Conservation (phyloP, 116 monocot genomes). For the Posidonia oceanica region DNA sequence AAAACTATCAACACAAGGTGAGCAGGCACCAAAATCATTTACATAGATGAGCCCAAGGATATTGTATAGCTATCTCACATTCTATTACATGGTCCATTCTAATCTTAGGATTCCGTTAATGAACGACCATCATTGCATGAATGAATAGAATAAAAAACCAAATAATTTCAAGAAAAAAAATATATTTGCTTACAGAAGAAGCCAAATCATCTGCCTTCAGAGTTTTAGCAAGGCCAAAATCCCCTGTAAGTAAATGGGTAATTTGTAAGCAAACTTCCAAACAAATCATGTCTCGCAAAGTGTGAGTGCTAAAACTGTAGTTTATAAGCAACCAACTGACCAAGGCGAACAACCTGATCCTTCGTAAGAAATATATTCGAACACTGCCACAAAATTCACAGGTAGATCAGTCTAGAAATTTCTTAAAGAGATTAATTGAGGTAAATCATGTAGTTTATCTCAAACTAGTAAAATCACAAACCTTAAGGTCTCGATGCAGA, state of each 20-base stretch:
- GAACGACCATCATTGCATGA: neutral
- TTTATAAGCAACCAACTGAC: constrained; percentile 36
- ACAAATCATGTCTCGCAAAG: neutral
- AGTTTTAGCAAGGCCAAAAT: constrained; percentile 98
- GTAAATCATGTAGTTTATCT: neutral
- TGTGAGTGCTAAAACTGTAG: neutral
- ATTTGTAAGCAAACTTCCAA: neutral
- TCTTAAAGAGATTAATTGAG: neutral
- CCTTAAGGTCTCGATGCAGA: constrained; percentile 96
- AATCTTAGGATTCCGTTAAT: too few relatives aligned
- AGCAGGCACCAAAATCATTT: too few relatives aligned
- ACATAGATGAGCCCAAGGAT: too few relatives aligned
- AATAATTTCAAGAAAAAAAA: constrained; percentile 6
- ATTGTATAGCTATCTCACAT: too few relatives aligned
- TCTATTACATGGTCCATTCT: too few relatives aligned
- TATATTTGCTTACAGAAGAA: constrained; percentile 66
- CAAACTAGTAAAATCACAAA: constrained; percentile 10
- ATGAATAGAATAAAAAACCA: neutral
- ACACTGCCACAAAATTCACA: constrained; percentile 42
- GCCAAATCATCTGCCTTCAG: constrained; percentile 91
- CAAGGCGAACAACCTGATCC: constrained; percentile 90
- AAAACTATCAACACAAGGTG: too few relatives aligned
- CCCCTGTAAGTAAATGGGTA: constrained; percentile 34
- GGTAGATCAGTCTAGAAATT: neutral
- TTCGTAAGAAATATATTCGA: constrained; percentile 97